Evolutionary conservation across 176 grass and related monocot genomes (phyloP).

Genomic region (Raddia distichophylla): DNA sequence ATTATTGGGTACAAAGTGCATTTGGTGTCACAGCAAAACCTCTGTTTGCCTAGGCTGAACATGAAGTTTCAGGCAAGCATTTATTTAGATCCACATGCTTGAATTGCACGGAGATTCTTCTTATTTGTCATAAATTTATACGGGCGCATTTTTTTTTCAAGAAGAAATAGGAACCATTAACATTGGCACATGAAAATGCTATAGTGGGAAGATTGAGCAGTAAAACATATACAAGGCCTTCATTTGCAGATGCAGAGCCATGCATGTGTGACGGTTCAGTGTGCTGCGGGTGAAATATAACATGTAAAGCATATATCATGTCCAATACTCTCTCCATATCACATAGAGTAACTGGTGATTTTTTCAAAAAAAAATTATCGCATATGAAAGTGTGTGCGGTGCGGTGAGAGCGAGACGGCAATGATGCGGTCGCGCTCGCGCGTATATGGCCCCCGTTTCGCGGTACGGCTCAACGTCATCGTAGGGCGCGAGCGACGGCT

Average conservation of each 20-base stretch:
- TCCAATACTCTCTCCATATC: no score
- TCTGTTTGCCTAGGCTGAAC: constrained; percentile 1
- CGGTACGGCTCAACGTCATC: constrained; percentile 19
- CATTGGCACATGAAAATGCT: constrained; percentile 1
- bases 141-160: neutral
- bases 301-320: neutral
- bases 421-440: constrained; percentile 6
- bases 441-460: neutral
- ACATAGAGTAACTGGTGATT: no score
- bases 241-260: constrained; percentile 14
- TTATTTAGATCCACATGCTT: neutral
- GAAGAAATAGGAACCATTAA: neutral
- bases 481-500: constrained; percentile 30
- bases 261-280: neutral
- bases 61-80: constrained; percentile 15
- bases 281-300: neutral
- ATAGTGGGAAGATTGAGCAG: neutral
- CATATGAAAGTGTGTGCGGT: no score
- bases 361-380: no score
- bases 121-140: neutral
- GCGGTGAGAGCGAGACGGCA: neutral
- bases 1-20: constrained; percentile 26
- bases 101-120: neutral
- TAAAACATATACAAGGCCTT: neutral
- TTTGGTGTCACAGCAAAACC: constrained; percentile 32